Evolutionary conservation across 495 filamentous ascomycete species (phyloP).

Genomic region (Pseudomonodictys pantanalensis): DNA sequence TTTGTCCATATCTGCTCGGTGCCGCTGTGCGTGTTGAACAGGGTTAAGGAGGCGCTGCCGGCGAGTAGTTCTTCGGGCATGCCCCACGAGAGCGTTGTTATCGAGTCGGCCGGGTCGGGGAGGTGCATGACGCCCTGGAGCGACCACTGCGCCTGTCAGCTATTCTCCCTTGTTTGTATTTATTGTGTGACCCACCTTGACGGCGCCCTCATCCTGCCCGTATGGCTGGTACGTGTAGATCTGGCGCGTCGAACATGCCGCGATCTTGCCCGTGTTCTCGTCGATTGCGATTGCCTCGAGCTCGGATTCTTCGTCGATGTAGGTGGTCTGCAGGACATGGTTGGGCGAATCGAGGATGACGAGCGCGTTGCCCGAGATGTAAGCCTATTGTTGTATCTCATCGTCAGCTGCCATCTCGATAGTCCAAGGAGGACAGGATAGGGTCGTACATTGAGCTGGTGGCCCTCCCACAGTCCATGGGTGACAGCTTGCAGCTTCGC

Average conservation of each 20-base stretch:
- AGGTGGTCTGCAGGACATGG: constrained; percentile 82
- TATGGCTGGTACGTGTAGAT: constrained; percentile 79
- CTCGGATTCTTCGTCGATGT: constrained; percentile 69
- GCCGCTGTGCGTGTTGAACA: constrained; percentile 58
- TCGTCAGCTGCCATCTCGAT: constrained; percentile 1
- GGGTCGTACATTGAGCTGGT: constrained; percentile 69
- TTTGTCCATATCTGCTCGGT: constrained; percentile 68
- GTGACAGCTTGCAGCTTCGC: constrained; percentile 85
- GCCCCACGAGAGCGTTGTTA: constrained; percentile 80
- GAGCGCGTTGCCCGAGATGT: constrained; percentile 84
- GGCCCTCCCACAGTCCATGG: constrained; percentile 76
- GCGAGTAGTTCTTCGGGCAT: constrained; percentile 76
- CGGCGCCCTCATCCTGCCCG: constrained; percentile 63
- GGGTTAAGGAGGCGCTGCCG: constrained; percentile 65
- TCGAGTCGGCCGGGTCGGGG: constrained; percentile 41
- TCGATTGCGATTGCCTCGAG: constrained; percentile 76
- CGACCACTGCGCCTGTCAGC: constrained; percentile 49
- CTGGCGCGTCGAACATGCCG: constrained; percentile 60
- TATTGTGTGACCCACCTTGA: constrained; percentile 52
- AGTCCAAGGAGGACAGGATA: neutral
- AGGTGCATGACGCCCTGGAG: constrained; percentile 48
- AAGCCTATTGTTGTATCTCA: constrained; percentile 55
- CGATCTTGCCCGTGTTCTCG: constrained; percentile 81
- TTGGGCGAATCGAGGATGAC: constrained; percentile 74
- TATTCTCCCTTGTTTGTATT: neutral